Conservation (phyloP, 2,329 filamentous ascomycete species). For the Fusarium domesticum region DNA sequence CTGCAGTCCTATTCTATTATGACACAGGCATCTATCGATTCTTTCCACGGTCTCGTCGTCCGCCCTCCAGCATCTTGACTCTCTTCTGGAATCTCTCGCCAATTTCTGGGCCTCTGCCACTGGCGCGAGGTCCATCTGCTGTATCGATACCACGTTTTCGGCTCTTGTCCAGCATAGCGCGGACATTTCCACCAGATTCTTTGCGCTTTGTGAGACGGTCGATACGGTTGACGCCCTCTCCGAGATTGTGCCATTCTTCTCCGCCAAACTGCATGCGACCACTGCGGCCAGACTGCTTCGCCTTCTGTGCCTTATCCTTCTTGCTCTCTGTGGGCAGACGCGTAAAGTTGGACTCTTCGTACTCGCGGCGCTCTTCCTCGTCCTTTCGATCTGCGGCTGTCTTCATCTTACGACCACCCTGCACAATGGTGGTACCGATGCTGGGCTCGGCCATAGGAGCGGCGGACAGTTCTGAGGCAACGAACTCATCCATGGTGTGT, state of each 20-base stretch:
- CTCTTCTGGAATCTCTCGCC: conserved; percentile 74
- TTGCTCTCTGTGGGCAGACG: conserved; percentile 83
- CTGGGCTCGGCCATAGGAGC: conserved; percentile 83
- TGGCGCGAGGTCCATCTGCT: conserved; percentile 65
- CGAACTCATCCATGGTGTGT: conserved; percentile 86
- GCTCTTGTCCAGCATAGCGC: conserved; percentile 73
- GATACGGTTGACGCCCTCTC: conserved; percentile 83
- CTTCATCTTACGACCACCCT: conserved; percentile 75
- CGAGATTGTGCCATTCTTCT: conserved; percentile 87
- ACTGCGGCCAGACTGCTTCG: conserved; percentile 47
- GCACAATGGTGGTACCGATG: conserved; percentile 84
- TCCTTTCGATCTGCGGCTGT: conserved; percentile 70
- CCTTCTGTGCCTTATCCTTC: conserved; percentile 72
- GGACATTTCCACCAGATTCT: conserved; percentile 54
- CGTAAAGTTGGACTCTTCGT: conserved; percentile 91
- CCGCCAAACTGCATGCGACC: conserved; percentile 73
- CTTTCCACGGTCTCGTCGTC: conserved; percentile 45
- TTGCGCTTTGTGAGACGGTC: conserved; percentile 74
- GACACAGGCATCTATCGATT: conserved; percentile 30
- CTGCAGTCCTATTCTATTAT: conserved; percentile 13
- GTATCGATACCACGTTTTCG: conserved; percentile 73
- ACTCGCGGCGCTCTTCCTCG: conserved; percentile 76
- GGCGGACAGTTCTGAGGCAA: conserved; percentile 76
- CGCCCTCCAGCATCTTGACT: conserved; percentile 53
- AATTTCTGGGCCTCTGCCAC: conserved; percentile 57